Conservation (phyloP, 1,284 basidiomycete species). For the Rhodofomes roseus region DNA sequence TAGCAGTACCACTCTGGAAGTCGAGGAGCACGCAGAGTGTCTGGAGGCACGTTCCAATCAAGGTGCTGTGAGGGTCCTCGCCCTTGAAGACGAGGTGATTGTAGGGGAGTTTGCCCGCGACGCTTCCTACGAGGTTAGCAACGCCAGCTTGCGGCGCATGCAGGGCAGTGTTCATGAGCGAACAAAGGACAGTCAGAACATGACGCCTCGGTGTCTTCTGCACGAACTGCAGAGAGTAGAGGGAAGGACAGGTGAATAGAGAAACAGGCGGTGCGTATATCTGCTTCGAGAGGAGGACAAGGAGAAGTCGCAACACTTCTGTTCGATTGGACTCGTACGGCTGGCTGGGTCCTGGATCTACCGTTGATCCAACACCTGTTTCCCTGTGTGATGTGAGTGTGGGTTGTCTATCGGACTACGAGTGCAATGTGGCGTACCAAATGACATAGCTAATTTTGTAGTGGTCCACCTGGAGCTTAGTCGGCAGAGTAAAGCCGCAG, state of each 20-base stretch:
- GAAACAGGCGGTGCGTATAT: constrained; percentile 77
- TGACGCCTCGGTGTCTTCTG: constrained; percentile 77
- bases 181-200: constrained; percentile 86
- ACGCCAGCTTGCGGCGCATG: constrained; percentile 51
- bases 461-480: constrained; percentile 71
- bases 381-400: constrained; percentile 54
- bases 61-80: constrained; percentile 68
- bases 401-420: background rate
- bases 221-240: constrained; percentile 74
- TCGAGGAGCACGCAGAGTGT: constrained; percentile 76
- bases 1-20: constrained; percentile 73
- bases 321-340: constrained; percentile 78
- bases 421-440: constrained; percentile 47
- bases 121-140: constrained; percentile 52
- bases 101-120: constrained; percentile 75
- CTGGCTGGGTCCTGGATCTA: constrained; percentile 63
- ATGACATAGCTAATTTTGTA: constrained; percentile 87
- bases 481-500: constrained; percentile 86
- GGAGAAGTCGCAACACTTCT: constrained; percentile 82
- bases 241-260: constrained; percentile 67
- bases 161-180: constrained; percentile 85
- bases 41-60: constrained; percentile 73
- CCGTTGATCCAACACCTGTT: constrained; percentile 83
- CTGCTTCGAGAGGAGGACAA: constrained; percentile 82
- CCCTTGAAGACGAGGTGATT: constrained; percentile 89